Evolutionary conservation across 148 eudicot genomes (phyloP).

Genomic region (Limonium bicolor): DNA sequence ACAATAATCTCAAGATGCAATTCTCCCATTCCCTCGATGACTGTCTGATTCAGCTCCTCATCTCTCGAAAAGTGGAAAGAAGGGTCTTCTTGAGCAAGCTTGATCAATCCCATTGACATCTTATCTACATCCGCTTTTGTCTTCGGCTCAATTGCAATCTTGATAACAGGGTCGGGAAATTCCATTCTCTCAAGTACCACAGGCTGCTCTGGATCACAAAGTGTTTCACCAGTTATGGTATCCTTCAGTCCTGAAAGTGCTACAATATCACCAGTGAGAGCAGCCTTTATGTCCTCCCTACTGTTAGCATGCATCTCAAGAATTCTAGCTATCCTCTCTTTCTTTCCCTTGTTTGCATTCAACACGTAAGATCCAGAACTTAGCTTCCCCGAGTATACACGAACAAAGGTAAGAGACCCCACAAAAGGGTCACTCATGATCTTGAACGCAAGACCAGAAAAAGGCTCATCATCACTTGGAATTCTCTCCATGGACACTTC

Average conservation of each 20-base stretch:
- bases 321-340: slow-evolving; percentile 91
- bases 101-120: slow-evolving; percentile 71
- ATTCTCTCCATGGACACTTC: slow-evolving; percentile 50
- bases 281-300: slow-evolving; percentile 82
- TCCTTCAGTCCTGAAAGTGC: slow-evolving; percentile 97
- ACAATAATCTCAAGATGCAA: slow-evolving; percentile 97
- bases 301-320: slow-evolving; percentile 99
- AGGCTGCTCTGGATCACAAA: slow-evolving; percentile 67
- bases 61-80: slow-evolving; percentile 98
- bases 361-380: slow-evolving; percentile 78
- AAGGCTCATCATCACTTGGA: slow-evolving; percentile 81
- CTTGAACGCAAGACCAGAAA: slow-evolving; percentile 90
- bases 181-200: slow-evolving; percentile 93
- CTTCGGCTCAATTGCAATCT: slow-evolving; percentile 98
- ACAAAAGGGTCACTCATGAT: slow-evolving; percentile 95
- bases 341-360: slow-evolving; percentile 92
- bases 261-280: slow-evolving; percentile 81
- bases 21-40: slow-evolving; percentile 99
- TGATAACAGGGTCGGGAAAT: slow-evolving; percentile 97
- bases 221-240: slow-evolving; percentile 93
- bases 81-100: slow-evolving; percentile 99
- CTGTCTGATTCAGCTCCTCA: slow-evolving; percentile 88
- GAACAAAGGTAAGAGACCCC: slow-evolving; percentile 90
- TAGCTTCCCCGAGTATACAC: slow-evolving; percentile 83
- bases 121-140: slow-evolving; percentile 94